These are phyloP conservation scores for Stemphylium beticola DNA, from an alignment of 2,329 filamentous ascomycete species.

Conservation along the genomic window DNA sequence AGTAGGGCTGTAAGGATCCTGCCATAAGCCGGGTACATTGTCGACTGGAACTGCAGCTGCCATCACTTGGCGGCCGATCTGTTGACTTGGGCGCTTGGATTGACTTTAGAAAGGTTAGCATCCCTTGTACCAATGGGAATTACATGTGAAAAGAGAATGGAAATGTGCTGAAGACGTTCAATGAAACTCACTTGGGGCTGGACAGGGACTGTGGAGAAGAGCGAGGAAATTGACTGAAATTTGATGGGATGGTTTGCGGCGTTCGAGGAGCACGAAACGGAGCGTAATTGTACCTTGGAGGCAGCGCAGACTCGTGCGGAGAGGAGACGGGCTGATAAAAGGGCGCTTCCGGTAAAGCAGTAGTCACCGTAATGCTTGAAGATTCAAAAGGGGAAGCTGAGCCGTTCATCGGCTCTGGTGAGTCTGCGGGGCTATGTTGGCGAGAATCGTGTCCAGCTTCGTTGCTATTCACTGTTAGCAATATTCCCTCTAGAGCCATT, in stretches of 20 bases:
- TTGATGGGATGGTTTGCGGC: conserved; percentile 38
- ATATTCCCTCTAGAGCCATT: not conserved
- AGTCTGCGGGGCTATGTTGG: conserved; percentile 33
- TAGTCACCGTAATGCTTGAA: conserved; percentile 16
- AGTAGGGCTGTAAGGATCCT: conserved; percentile 37
- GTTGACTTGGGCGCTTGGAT: conserved; percentile 24
- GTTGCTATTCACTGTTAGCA: conserved; percentile 34
- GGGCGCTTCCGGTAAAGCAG: conserved; percentile 20
- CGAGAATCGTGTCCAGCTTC: conserved; percentile 35
- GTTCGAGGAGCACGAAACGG: conserved; percentile 49
- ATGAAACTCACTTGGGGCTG: conserved; percentile 47
- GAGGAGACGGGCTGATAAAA: conserved; percentile 34
- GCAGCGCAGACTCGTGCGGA: conserved; percentile 30
- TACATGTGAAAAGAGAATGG: conserved; percentile 3
- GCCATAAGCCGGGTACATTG: conserved; percentile 29
- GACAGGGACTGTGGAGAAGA: conserved; percentile 37
- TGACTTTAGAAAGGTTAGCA: conserved; percentile 18
- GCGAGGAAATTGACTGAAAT: conserved; percentile 38
- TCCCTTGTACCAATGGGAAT: not conserved
- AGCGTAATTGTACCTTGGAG: conserved; percentile 47
- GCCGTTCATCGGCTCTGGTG: conserved; percentile 24
- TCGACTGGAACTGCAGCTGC: conserved; percentile 29
- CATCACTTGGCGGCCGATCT: conserved; percentile 17
- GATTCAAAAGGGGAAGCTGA: conserved; percentile 23
- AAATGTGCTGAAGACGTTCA: conserved; percentile 23